Evolutionary conservation across 2,329 filamentous ascomycete genomes (phyloP).

Genomic region (Paraphaeosphaeria sporulosa): DNA sequence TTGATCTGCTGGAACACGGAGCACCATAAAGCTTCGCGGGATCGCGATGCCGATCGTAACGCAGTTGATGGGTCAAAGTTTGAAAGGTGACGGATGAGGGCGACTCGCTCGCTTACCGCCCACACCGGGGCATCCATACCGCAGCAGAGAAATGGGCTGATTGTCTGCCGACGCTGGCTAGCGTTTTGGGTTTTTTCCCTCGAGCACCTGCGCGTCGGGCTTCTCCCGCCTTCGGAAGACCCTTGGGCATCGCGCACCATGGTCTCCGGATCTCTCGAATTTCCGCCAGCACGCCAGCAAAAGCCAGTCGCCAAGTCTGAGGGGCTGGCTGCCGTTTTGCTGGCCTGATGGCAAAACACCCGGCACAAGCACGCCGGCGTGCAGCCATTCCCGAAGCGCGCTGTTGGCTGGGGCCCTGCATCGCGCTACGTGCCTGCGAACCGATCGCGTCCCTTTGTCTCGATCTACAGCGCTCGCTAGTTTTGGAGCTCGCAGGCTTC

Average conservation of each 20-base stretch:
- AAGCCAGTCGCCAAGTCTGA: conserved; percentile 3
- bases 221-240: not conserved
- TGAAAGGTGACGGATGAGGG: not conserved
- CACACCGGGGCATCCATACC: conserved; percentile 2
- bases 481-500: conserved; percentile 3
- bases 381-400: conserved; percentile 18
- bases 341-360: conserved; percentile 2
- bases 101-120: conserved; percentile 2
- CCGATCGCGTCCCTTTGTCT: conserved; percentile 26
- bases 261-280: not conserved
- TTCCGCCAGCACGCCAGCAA: not conserved
- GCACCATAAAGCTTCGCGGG: not conserved
- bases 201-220: not conserved
- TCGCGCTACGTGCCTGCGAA: conserved; percentile 8
- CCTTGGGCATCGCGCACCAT: not conserved
- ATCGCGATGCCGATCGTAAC: not conserved
- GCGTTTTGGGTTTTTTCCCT: not conserved
- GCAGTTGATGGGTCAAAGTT: not conserved
- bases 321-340: conserved; percentile 3
- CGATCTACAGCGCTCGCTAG: conserved; percentile 22
- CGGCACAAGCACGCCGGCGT: conserved; percentile 7
- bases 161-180: not conserved
- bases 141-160: not conserved
- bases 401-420: conserved; percentile 18
- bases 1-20: not conserved